Evolutionary conservation across 2,329 filamentous ascomycete genomes (phyloP), one percentile per base, ranked within the genome.

Genomic region (Myriosclerotinia duriaeana): DNA sequence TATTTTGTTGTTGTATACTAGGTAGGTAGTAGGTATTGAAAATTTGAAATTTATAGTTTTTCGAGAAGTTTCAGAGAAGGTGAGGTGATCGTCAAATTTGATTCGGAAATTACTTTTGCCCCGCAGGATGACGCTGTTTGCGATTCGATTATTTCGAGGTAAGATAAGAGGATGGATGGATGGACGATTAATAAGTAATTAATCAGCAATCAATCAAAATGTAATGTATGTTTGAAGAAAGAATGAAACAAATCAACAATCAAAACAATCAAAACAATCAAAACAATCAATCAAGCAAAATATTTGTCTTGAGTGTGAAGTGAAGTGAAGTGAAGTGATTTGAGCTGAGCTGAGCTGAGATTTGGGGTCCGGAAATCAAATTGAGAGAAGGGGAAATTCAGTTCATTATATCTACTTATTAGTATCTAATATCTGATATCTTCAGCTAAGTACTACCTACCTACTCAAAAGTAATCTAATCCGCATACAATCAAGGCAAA

Each of bases 401-500:
- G 26, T 42, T 36, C 30, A 56, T 56, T 42, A 56, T 56, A 42
- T 40, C 36, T 42, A 26, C n/a, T n/a, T n/a, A n/a, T n/a, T n/a
- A n/a, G n/a, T 56, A 42, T 40, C 36, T 42, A 26, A 56, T 56
- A 42, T 40, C 36, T 42, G 17, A 40, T 36, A 53, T 20, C 14
- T 8, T 26, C 36, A 42, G 22, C n/a, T 5, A 12, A 42, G 15
- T 30, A 20, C 54, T 26, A 26, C 26, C 54, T 26, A 26, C 26
- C 26, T 26, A 26, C 26, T 26, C 26, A 26, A 26, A 26, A 26
- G 26, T 26, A 26, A 26, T 42, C 54, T 20, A 26, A 5, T 36
- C 55, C 55, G 20, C 36, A 59, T 59, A 7, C 42, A 59, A n/a
- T 30, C 55, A 36, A 48, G 42, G 55, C 55, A 60, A 60, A 48